Evolutionary conservation across 208 protist species (phyloP), one percentile per base, ranked within the genome.

Genomic region (Trypanosomatidae sp.): DNA sequence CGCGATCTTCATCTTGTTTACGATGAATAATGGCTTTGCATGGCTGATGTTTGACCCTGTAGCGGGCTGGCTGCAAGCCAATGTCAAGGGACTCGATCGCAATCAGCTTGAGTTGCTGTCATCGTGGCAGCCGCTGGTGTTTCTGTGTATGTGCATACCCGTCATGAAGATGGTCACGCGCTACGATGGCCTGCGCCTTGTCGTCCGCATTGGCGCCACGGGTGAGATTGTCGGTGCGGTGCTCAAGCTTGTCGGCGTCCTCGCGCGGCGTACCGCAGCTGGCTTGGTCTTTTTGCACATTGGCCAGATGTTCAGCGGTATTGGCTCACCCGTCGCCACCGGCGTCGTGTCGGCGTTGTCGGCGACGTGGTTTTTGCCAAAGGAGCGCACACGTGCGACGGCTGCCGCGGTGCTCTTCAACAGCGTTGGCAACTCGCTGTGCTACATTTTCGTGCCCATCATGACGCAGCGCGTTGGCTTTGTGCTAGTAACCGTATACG

Each of bases 31-130:
- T 70, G 82, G 82, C 5, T 91, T 88, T 41, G 71, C 77, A 1
- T 91, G 82, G 78, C 61, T 91, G 24, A 84, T 88, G 77, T 91
- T 91, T 60, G 82, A 87, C 60, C 82, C 82, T 4, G 75, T 91
- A 16, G 73, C 73, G 4, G 65, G 61, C 20, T 74, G 66, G 63
- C 64, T 88, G 18, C 67, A 85, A 57, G 41, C 52, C 20, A 76
- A 79, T 39, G 56, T 91, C 2, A 35, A 66, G n/a, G 77, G 77
- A 11, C 53, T 91, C 38, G 47, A 50, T 15, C 66, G 48, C 58
- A 40, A 30, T 15, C 54, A 78, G 49, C 51, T 91, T 46, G 58
- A 79, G 56, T 53, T 91, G 30, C 75, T 91, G 21, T 80, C 72
- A 2, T 85, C 77, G 13, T 91, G 82, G 82, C 77, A 88, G 62